Evolutionary conservation across 768 basidiomycete species (phyloP), one percentile per base, ranked within the genome.

Genomic region (Tylopilus sp.): DNA sequence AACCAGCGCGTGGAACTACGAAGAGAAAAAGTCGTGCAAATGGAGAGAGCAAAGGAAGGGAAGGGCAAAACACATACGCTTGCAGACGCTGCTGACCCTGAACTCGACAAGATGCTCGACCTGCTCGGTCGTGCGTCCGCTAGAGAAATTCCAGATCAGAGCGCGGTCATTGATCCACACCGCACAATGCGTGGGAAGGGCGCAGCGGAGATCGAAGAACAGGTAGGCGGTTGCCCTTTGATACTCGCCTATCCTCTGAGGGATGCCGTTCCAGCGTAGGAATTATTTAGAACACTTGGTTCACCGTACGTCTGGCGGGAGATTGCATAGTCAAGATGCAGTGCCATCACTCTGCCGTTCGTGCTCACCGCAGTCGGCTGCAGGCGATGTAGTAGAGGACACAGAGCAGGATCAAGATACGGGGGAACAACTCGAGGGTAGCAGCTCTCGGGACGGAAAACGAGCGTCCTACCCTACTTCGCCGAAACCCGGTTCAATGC

Each of bases 1-100:
- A 87, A 95, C 65, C 96, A 99, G 69, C 84, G 97, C 1, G 92
- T 90, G n/a, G 94, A 95, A 67, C 80, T 96, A 41, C 86, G 86
- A 62, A 78, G 78, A 6, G 73, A 81, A 24, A 89, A 91, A 64
- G 61, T 85, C 14, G 79, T 80, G 13, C 80, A 92, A 69, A 80
- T 92, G 74, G 88, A 91, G 69, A 78, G 79, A 40, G 91, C 89
- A 6, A 49, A 73, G 76, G 75, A 76, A 61, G 77, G 78, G 25
- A 78, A 78, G 63, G 72, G 72, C 38, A 83, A 82, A 58, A 76
- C 82, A 9, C 55, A 64, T 21, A 72, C 81, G 10, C 51, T 61
- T 11, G 70, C 71, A 55, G 71, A 36, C 66, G 64, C 55, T 13
- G 28, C 41, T 1, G 66, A 67, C 19, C 48, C 57, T 4, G 89